Evolutionary conservation across 305 asterid genomes (phyloP).

Genomic region (Fraxinus baroniana): DNA sequence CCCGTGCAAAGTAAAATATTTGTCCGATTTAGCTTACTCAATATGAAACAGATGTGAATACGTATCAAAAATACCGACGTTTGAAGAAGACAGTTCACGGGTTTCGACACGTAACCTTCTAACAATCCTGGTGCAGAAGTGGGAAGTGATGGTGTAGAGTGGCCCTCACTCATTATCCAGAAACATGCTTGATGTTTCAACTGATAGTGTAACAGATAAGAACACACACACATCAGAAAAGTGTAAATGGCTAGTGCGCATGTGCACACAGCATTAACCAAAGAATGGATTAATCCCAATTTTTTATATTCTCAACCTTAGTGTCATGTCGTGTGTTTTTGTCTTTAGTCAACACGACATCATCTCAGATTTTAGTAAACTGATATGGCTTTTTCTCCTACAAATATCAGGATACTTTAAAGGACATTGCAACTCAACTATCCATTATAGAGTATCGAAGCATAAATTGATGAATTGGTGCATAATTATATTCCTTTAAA

Average conservation of each 20-base stretch:
- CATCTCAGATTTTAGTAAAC: neutral
- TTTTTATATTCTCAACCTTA: neutral
- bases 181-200: neutral
- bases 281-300: neutral
- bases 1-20: neutral
- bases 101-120: neutral
- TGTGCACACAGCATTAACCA: constrained; percentile 21
- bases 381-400: neutral
- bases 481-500: neutral
- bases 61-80: neutral
- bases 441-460: neutral
- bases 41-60: neutral
- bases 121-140: neutral
- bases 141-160: neutral
- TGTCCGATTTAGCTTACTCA: neutral
- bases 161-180: neutral
- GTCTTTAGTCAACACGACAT: neutral
- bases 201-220: constrained; percentile 21
- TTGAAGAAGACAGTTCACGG: neutral
- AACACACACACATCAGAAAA: constrained; percentile 7
- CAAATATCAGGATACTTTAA: neutral
- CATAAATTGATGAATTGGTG: neutral
- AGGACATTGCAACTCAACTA: neutral
- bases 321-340: neutral
- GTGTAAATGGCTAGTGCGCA: constrained; percentile 12